Evolutionary conservation across 768 basidiomycete species (phyloP).

Genomic region (Leccinum ochraceum): DNA sequence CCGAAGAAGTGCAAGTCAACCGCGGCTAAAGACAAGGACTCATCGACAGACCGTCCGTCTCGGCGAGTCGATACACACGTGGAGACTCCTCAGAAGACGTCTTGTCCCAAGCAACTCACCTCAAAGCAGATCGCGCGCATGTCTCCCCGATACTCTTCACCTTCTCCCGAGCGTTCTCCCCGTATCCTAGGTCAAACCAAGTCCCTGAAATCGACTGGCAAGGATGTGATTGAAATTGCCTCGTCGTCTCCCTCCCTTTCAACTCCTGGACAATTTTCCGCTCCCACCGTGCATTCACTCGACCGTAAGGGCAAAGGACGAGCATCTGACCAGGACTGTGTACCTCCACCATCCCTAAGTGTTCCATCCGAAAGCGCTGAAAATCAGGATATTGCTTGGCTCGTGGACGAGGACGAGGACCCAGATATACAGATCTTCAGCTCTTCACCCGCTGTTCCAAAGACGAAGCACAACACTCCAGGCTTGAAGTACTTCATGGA

Average conservation of each 20-base stretch:
- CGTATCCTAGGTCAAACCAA: neutral
- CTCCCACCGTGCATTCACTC: neutral
- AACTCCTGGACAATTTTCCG: conserved; percentile 8
- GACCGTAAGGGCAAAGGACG: conserved; percentile 17
- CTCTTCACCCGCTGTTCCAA: conserved; percentile 44
- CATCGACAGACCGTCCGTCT: conserved; percentile 38
- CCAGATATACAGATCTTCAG: conserved; percentile 51
- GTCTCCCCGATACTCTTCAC: conserved; percentile 12
- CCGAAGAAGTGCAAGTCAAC: no score
- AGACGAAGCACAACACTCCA: conserved; percentile 8
- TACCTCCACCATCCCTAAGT: neutral
- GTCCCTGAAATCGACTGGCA: conserved; percentile 25
- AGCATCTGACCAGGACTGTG: conserved; percentile 1
- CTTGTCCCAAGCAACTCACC: conserved; percentile 12
- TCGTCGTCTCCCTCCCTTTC: conserved; percentile 31
- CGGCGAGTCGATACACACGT: conserved; percentile 49
- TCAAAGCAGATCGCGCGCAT: conserved; percentile 3
- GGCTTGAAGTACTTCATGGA: conserved; percentile 11
- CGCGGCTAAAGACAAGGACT: no score
- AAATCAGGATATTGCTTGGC: conserved; percentile 58
- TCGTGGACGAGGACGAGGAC: conserved; percentile 67
- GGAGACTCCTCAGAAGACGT: conserved; percentile 51
- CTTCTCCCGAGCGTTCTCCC: conserved; percentile 17
- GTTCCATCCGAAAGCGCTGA: conserved; percentile 3
- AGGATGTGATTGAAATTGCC: conserved; percentile 35